Evolutionary conservation across 805 yeast genomes (phyloP).

Genomic region (Saccharomyces jurei): DNA sequence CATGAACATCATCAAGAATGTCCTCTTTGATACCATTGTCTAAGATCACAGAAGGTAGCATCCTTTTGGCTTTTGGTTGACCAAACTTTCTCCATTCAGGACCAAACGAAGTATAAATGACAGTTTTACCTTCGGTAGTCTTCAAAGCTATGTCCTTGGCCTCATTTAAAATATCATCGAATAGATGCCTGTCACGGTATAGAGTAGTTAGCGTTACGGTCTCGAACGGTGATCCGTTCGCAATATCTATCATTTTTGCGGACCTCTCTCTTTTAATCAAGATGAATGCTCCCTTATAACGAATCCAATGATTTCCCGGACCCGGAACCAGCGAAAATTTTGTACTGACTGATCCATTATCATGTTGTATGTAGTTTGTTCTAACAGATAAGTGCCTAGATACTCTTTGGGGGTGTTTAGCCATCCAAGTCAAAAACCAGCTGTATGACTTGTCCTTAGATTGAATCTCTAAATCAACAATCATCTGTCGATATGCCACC

Average conservation of each 20-base stretch:
- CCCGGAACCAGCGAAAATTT: slow-evolving; percentile 92
- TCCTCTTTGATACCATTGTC: slow-evolving; percentile 65
- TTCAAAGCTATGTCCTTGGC: slow-evolving; percentile 79
- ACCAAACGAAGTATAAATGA: slow-evolving; percentile 89
- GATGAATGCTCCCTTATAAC: slow-evolving; percentile 82
- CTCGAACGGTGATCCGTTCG: slow-evolving; percentile 90
- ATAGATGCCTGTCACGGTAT: slow-evolving; percentile 67
- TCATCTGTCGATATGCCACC: slow-evolving; percentile 68
- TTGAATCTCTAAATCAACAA: slow-evolving; percentile 89
- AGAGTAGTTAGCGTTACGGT: slow-evolving; percentile 90
- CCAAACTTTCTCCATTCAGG: slow-evolving; percentile 99
- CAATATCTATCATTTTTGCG: slow-evolving; percentile 78
- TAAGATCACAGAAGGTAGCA: slow-evolving; percentile 76
- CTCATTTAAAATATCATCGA: slow-evolving; percentile 65
- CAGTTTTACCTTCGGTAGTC: slow-evolving; percentile 87
- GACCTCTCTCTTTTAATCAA: slow-evolving; percentile 84
- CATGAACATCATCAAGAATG: slow-evolving; percentile 65
- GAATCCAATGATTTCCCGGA: slow-evolving; percentile 86
- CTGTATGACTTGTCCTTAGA: slow-evolving; percentile 86
- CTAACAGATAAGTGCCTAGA: slow-evolving; percentile 87
- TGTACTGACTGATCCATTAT: slow-evolving; percentile 83
- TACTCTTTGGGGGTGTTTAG: slow-evolving; percentile 62
- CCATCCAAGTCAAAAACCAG: slow-evolving; percentile 97
- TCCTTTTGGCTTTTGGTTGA: slow-evolving; percentile 80
- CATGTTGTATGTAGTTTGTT: slow-evolving; percentile 79